These are phyloP conservation scores for Cephalotrichum gorgonifer DNA, from an alignment of 2,329 filamentous ascomycete species.

Conservation along the genomic window DNA sequence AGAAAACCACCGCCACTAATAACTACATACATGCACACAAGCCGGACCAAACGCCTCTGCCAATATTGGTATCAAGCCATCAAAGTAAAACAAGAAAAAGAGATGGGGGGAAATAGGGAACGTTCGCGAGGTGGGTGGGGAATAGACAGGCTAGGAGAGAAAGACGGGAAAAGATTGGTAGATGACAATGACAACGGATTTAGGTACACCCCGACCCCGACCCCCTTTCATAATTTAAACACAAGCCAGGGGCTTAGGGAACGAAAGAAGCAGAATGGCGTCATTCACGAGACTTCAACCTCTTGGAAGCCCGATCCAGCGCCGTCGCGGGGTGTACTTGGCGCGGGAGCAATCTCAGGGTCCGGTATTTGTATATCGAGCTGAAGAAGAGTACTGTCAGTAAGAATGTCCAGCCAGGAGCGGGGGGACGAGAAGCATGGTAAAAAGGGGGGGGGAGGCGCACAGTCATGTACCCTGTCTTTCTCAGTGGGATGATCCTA, in stretches of 20 bases:
- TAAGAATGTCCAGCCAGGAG: neutral
- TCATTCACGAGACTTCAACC: neutral
- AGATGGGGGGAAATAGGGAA: neutral
- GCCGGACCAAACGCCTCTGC: neutral
- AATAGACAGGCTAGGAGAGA: no score
- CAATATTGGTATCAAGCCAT: neutral
- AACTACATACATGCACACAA: neutral
- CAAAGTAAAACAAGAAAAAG: neutral
- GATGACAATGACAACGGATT: no score
- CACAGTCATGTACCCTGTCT: constrained; percentile 81
- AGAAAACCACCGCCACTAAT: neutral
- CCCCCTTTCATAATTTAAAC: no score
- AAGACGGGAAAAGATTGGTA: no score
- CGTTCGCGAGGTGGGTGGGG: neutral
- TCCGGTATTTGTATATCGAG: constrained; percentile 75
- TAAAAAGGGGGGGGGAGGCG: constrained; percentile 25
- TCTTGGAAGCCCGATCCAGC: neutral
- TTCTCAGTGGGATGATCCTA: constrained; percentile 65
- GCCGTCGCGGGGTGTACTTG: constrained; percentile 28
- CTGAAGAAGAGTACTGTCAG: constrained; percentile 27
- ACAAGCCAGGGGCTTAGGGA: no score
- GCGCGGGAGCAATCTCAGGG: constrained; percentile 54
- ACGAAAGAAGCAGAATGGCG: neutral
- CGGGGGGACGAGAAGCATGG: neutral
- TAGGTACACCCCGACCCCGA: no score